Evolutionary conservation across 768 basidiomycete genomes (phyloP).

Genomic region (Xerocomus spinulosus): DNA sequence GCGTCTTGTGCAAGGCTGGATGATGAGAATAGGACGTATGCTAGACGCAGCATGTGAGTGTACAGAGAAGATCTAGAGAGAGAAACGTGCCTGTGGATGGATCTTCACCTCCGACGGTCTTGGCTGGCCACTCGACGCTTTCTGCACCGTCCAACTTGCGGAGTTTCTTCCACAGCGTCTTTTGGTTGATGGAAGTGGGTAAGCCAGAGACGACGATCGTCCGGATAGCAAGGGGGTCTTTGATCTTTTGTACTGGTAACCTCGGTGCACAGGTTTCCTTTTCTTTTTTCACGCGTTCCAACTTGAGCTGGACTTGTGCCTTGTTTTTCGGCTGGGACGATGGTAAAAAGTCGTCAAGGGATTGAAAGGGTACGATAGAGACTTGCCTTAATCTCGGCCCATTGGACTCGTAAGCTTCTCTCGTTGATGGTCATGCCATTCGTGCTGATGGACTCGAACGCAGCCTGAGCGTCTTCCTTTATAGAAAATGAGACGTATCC

Average conservation of each 20-base stretch:
- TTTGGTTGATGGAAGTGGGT: slow-evolving; percentile 56
- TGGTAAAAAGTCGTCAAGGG: background rate
- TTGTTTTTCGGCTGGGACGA: slow-evolving; percentile 40
- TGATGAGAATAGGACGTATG: slow-evolving; percentile 68
- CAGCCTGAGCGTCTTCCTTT: slow-evolving; percentile 79
- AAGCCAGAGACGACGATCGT: slow-evolving; percentile 78
- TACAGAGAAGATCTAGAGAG: background rate
- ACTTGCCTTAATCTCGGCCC: slow-evolving; percentile 74
- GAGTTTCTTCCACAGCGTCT: slow-evolving; percentile 78
- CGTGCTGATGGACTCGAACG: slow-evolving; percentile 58
- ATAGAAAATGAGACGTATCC: slow-evolving; percentile 94
- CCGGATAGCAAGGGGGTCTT: slow-evolving; percentile 80
- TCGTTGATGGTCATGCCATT: slow-evolving; percentile 65
- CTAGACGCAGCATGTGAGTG: slow-evolving; percentile 32
- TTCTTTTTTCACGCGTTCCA: slow-evolving; percentile 32
- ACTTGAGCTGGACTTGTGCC: slow-evolving; percentile 30
- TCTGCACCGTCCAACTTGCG: slow-evolving; percentile 77
- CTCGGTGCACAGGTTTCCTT: slow-evolving; percentile 36
- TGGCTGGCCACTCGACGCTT: slow-evolving; percentile 66
- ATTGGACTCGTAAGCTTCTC: slow-evolving; percentile 67
- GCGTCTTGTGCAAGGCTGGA: slow-evolving; percentile 67
- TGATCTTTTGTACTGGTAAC: slow-evolving; percentile 32
- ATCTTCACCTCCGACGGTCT: slow-evolving; percentile 44
- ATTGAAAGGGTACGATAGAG: slow-evolving; percentile 1
- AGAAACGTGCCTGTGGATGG: slow-evolving; percentile 41